A percentile compares a stretch with the other conserved stretches of the same genome.
Evolutionary conservation across 257 asterid species (phyloP).

Genomic region (Fraxinus cuspidata): DNA sequence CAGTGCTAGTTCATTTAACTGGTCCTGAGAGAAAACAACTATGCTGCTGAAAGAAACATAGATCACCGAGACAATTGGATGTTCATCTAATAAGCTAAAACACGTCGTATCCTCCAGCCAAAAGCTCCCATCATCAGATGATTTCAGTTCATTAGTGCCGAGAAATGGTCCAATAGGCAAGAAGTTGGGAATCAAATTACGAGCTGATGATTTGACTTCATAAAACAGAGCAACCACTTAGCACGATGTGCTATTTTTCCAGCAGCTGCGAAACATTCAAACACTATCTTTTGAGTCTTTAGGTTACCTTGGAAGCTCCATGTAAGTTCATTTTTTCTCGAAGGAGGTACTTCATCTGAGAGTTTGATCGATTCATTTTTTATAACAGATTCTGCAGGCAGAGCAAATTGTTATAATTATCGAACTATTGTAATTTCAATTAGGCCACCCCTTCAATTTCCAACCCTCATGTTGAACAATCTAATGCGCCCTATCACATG

Average conservation of each 20-base stretch:
- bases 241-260: background rate
- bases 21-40: conserved; percentile 39
- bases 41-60: conserved; percentile 53
- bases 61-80: conserved; percentile 34
- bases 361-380: conserved; percentile 25
- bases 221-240: conserved; percentile 24
- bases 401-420: too few relatives aligned
- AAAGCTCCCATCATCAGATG: conserved; percentile 28
- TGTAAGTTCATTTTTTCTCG: conserved; percentile 21
- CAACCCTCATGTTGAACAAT: background rate
- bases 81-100: conserved; percentile 38
- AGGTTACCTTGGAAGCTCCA: conserved; percentile 25
- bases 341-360: conserved; percentile 20
- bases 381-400: conserved; percentile 27
- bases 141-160: background rate
- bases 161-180: conserved; percentile 42
- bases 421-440: background rate
- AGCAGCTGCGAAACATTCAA: background rate
- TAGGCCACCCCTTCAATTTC: too few relatives aligned
- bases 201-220: conserved; percentile 38
- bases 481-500: too few relatives aligned
- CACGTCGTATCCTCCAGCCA: conserved; percentile 38
- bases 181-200: conserved; percentile 28
- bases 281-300: conserved; percentile 6
- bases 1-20: conserved; percentile 43